phyloP scores from a whole-genome alignment of 108 stramenopile species.

The Nitzschia putrida region DNA sequence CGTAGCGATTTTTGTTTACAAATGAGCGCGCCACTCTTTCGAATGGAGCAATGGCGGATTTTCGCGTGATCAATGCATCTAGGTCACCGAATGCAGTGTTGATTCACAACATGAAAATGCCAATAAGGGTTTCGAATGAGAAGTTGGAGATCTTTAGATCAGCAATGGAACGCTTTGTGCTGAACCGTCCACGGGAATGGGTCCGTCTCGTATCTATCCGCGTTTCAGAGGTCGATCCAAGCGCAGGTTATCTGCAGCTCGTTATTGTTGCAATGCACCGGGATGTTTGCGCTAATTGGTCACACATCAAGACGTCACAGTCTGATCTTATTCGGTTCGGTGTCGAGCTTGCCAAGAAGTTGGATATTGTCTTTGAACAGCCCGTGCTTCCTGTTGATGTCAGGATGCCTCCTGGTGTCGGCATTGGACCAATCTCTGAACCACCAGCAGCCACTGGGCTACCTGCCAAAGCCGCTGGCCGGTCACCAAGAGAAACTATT shows the following conservation, averaged over 20 bases:
- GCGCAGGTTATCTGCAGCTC: conserved; percentile 71
- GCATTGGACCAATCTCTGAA: no score
- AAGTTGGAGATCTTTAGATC: conserved; percentile 53
- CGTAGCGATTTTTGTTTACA: conserved; percentile 42
- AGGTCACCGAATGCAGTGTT: conserved; percentile 59
- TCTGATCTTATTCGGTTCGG: conserved; percentile 58
- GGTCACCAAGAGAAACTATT: no score
- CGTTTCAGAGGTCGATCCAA: conserved; percentile 51
- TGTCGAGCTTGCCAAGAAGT: conserved; percentile 63
- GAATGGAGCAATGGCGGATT: conserved; percentile 65
- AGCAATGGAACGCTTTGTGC: conserved; percentile 56
- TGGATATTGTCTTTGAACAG: conserved; percentile 56
- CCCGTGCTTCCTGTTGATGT: conserved; percentile 4
- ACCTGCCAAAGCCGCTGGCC: no score
- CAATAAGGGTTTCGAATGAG: conserved; percentile 53
- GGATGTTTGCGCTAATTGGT: conserved; percentile 44
- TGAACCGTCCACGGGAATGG: conserved; percentile 65
- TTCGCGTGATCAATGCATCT: conserved; percentile 68
- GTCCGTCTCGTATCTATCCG: conserved; percentile 50
- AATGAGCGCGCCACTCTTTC: conserved; percentile 74
- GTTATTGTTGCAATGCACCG: conserved; percentile 33
- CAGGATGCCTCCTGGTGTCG: neutral
- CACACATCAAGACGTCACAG: conserved; percentile 57
- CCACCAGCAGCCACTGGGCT: no score
- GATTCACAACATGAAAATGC: conserved; percentile 60